A percentile compares a stretch with the other conserved stretches of the same genome.
Conservation (phyloP, 2,329 filamentous ascomycete genomes). For the Aspergillus proliferans region DNA sequence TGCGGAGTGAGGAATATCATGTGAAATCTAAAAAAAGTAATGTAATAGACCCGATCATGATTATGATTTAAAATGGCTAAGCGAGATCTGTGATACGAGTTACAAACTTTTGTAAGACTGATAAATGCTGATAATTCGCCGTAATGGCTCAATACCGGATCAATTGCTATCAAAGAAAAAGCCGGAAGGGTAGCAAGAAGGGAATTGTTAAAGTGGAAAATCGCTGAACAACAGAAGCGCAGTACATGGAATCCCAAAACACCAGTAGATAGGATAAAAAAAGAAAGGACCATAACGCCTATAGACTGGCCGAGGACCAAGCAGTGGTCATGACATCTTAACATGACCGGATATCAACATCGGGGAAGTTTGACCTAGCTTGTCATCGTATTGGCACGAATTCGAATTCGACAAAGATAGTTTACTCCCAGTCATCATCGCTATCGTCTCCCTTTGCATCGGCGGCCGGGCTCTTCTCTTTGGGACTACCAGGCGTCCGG, state of each 20-base stretch:
- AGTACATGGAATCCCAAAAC: conserved; percentile 5
- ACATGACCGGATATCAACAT: neutral
- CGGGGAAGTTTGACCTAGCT: neutral
- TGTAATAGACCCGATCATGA: conserved; percentile 7
- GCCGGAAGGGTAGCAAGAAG: conserved; percentile 3
- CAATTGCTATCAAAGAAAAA: neutral
- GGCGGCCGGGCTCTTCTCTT: conserved; percentile 39
- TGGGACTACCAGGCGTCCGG: conserved; percentile 64
- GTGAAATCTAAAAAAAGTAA: conserved; percentile 2
- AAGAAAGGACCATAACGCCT: conserved; percentile 9
- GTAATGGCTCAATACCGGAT: neutral
- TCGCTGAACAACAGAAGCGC: conserved; percentile 14
- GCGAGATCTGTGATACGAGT: neutral
- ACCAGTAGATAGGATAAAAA: conserved; percentile 1
- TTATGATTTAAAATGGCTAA: neutral
- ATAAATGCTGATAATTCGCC: neutral
- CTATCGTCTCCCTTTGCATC: conserved; percentile 49
- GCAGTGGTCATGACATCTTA: conserved; percentile 8
- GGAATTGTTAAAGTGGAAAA: conserved; percentile 4
- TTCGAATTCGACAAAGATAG: neutral
- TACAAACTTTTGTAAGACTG: neutral
- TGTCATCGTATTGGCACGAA: too few species aligned
- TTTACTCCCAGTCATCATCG: conserved; percentile 72
- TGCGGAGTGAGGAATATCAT: neutral
- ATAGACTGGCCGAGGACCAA: conserved; percentile 6